Evolutionary conservation across 768 basidiomycete genomes (phyloP).

Genomic region (Kwoniella newhampshirensis): DNA sequence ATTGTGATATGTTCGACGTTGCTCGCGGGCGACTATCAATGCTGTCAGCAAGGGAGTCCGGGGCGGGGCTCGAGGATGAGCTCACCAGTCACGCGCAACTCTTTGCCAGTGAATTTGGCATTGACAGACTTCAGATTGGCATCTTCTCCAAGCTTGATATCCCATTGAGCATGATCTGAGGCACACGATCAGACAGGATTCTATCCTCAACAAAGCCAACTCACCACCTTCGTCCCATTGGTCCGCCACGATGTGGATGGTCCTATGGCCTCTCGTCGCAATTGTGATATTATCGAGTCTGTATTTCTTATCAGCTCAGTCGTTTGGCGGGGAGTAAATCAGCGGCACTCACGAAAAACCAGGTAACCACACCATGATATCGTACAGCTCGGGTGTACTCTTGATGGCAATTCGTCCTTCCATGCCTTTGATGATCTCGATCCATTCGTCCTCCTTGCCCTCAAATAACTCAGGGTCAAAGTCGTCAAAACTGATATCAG

Average conservation of each 20-base stretch:
- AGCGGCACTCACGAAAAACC: constrained; percentile 44
- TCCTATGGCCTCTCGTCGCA: constrained; percentile 27
- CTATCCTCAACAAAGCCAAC: constrained; percentile 7
- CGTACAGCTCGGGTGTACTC: constrained; percentile 24
- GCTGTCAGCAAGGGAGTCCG: background rate
- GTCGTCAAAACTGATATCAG: constrained; percentile 33
- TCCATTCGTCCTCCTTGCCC: constrained; percentile 26
- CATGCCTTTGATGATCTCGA: constrained; percentile 43
- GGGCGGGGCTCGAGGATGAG: background rate
- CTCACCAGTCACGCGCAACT: constrained; percentile 37
- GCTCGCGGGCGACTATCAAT: constrained; percentile 15
- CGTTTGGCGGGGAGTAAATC: too few species aligned
- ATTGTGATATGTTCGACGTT: constrained; percentile 4
- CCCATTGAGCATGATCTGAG: constrained; percentile 46
- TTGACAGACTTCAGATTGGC: constrained; percentile 33
- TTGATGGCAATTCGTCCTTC: constrained; percentile 45
- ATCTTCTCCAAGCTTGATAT: constrained; percentile 44
- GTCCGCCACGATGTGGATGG: constrained; percentile 43
- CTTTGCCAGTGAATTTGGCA: constrained; percentile 36
- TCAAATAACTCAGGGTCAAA: constrained; percentile 39
- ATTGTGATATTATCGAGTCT: constrained; percentile 44
- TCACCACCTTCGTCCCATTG: constrained; percentile 44
- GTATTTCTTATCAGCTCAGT: background rate
- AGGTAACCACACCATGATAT: constrained; percentile 44
- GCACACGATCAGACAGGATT: constrained; percentile 1